Evolutionary conservation across 495 filamentous ascomycete species (phyloP).

Genomic region (Tuber melanosporum): DNA sequence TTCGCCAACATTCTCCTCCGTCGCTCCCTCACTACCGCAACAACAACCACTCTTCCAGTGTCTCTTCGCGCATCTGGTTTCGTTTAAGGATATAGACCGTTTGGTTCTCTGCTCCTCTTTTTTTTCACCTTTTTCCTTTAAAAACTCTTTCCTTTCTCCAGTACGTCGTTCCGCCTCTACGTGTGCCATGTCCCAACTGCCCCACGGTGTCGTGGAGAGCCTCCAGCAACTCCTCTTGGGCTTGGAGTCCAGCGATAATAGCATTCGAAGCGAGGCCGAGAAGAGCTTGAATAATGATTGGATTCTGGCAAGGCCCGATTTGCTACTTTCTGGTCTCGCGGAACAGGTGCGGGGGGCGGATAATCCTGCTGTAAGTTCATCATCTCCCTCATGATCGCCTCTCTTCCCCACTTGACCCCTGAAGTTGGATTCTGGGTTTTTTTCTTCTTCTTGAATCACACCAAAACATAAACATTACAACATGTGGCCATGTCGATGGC

Average conservation of each 20-base stretch:
- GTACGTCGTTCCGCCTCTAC: neutral
- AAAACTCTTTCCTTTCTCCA: neutral
- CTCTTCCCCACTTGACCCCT: constrained; percentile 9
- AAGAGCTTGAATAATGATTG: constrained; percentile 83
- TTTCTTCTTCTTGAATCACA: constrained; percentile 12
- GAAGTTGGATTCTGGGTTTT: constrained; percentile 3
- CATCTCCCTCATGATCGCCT: constrained; percentile 14
- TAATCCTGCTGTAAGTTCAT: constrained; percentile 54
- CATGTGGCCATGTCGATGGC: neutral
- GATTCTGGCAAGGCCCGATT: constrained; percentile 70
- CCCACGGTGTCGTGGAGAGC: constrained; percentile 70
- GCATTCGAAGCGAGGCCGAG: constrained; percentile 74
- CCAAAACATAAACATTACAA: constrained; percentile 14
- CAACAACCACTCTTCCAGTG: constrained; percentile 12
- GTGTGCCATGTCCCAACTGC: constrained; percentile 47
- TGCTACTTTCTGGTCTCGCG: constrained; percentile 83
- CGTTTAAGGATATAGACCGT: constrained; percentile 8
- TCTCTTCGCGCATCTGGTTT: constrained; percentile 13
- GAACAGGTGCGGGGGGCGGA: constrained; percentile 71
- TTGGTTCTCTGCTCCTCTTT: constrained; percentile 15
- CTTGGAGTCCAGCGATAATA: constrained; percentile 85
- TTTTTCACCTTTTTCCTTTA: constrained; percentile 13
- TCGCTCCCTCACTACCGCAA: neutral
- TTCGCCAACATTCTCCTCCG: constrained; percentile 6
- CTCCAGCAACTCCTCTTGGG: constrained; percentile 78